Conservation (phyloP, 306 rosid genomes). For the Mimosa pudica region DNA sequence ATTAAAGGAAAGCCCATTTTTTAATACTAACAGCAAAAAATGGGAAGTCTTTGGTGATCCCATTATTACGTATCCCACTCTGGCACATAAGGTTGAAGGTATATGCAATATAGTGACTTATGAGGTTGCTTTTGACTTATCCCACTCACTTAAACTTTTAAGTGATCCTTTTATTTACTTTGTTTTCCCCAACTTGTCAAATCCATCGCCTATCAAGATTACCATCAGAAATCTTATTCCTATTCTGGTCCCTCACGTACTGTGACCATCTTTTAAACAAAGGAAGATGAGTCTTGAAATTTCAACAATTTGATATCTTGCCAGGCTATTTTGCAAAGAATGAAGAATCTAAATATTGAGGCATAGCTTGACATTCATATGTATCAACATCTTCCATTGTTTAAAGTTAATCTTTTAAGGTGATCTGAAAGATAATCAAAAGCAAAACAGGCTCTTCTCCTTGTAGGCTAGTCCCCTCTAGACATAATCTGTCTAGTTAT, state of each 20-base stretch:
- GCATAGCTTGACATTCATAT: neutral
- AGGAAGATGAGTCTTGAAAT: neutral
- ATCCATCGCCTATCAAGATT: neutral
- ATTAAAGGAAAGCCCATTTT: neutral
- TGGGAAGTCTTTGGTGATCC: slow-evolving; percentile 21
- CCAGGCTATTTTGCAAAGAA: neutral
- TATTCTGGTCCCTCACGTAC: neutral
- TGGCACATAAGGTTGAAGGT: slow-evolving; percentile 16
- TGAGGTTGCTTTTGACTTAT: slow-evolving; percentile 44
- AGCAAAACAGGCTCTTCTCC: neutral
- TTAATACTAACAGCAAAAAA: neutral
- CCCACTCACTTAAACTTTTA: slow-evolving; percentile 31
- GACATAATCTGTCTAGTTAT: neutral
- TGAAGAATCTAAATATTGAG: neutral
- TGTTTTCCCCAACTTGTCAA: neutral
- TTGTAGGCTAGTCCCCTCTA: slow-evolving; percentile 17
- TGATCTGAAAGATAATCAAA: neutral
- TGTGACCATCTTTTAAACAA: neutral
- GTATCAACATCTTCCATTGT: neutral
- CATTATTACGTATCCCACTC: slow-evolving; percentile 37
- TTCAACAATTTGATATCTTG: neutral
- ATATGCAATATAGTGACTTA: slow-evolving; percentile 31
- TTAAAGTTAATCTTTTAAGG: neutral
- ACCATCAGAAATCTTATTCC: neutral
- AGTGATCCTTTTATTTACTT: neutral